These are phyloP conservation scores for barrel medic (Medicago truncatula) DNA, from an alignment of 306 rosid genomes.

Conservation along the genomic window MtrunA17r5.0-ANR NC_053045.1:56264501-56265000, in stretches of 20 bases:
- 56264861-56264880: conserved; percentile 28
- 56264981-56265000: too few species aligned
- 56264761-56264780: conserved; percentile 71
- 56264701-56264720: conserved; percentile 38
- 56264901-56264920: conserved; percentile 34
- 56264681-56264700: neutral
- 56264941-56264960: conserved; percentile 11
- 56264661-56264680: too few species aligned
- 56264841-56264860: conserved; percentile 39
- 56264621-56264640: neutral
- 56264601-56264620: conserved; percentile 34
- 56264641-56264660: conserved; percentile 22
- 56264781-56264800: conserved; percentile 92
- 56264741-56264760: conserved; percentile 43
- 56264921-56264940: conserved; percentile 62
- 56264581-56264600: conserved; percentile 87
- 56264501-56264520: conserved; percentile 22
- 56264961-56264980: too few species aligned
- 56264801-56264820: conserved; percentile 44
- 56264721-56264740: conserved; percentile 72
- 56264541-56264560: conserved; percentile 67
- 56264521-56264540: conserved; percentile 63
- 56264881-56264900: conserved; percentile 39
- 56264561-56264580: conserved; percentile 52
- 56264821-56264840: conserved; percentile 53